A percentile compares a stretch with the other conserved stretches of the same genome.
phyloP scores from a whole-genome alignment of 352 stramenopile species.

The Plasmopara viticola region DNA sequence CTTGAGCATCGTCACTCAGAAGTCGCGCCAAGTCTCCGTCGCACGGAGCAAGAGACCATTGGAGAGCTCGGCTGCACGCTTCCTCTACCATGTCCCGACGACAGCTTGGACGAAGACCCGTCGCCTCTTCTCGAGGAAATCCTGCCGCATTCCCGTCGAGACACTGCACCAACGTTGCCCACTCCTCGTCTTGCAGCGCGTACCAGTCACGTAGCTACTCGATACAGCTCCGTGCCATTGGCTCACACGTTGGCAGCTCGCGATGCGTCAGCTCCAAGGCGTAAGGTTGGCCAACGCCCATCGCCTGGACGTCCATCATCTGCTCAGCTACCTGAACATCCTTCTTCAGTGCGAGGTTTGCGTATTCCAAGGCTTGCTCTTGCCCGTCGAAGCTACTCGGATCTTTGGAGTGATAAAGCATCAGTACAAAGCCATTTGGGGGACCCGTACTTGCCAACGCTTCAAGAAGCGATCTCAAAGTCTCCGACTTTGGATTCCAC shows the following conservation, averaged over 20 bases:
- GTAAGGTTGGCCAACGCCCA: background rate
- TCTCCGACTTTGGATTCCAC: conserved; percentile 9
- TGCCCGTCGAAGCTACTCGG: conserved; percentile 9
- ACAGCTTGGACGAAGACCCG: conserved; percentile 14
- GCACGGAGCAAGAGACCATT: conserved; percentile 26
- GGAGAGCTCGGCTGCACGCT: conserved; percentile 23
- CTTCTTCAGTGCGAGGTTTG: too few relatives aligned
- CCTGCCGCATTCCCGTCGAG: conserved; percentile 11
- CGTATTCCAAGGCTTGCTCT: too few relatives aligned
- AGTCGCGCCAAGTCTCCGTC: conserved; percentile 20
- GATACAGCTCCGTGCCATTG: conserved; percentile 4
- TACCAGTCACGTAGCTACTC: background rate
- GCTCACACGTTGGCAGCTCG: conserved; percentile 2
- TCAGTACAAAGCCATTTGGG: background rate
- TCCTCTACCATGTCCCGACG: conserved; percentile 15
- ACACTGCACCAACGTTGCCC: conserved; percentile 10
- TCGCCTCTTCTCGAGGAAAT: conserved; percentile 16
- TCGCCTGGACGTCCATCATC: conserved; percentile 4
- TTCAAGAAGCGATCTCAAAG: conserved; percentile 15
- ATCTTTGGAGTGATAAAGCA: conserved; percentile 3
- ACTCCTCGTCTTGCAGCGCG: background rate
- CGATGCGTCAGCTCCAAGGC: background rate
- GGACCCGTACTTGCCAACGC: conserved; percentile 10
- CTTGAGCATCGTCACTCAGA: conserved; percentile 7
- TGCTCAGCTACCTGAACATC: conserved; percentile 1